Evolutionary conservation across 2,329 filamentous ascomycete genomes (phyloP).

Genomic region (Clonostachys sp.): DNA sequence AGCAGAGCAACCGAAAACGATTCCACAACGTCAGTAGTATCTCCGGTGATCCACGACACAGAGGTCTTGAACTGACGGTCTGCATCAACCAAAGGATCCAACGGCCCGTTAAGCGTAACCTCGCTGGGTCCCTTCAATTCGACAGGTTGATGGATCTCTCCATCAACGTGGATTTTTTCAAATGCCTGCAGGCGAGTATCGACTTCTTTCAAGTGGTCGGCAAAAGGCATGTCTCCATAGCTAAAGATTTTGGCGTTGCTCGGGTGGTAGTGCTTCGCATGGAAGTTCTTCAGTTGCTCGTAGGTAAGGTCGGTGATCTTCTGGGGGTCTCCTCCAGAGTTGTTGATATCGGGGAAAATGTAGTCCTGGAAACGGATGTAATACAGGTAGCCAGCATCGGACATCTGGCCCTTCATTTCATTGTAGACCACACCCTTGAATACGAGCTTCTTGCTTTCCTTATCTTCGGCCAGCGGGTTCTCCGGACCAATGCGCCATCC

Average conservation of each 20-base stretch:
- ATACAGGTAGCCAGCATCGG: slow-evolving; percentile 91
- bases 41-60: slow-evolving; percentile 84
- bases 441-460: slow-evolving; percentile 65
- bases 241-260: slow-evolving; percentile 96
- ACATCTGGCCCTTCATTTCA: slow-evolving; percentile 99
- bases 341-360: slow-evolving; percentile 90
- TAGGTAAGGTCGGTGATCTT: slow-evolving; percentile 96
- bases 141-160: slow-evolving; percentile 72
- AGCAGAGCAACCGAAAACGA: slow-evolving; percentile 82
- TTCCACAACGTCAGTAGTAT: slow-evolving; percentile 78
- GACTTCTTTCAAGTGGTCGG: slow-evolving; percentile 75
- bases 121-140: slow-evolving; percentile 64
- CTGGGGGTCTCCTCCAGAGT: slow-evolving; percentile 92
- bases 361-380: slow-evolving; percentile 95
- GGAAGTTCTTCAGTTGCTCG: slow-evolving; percentile 82
- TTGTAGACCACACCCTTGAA: slow-evolving; percentile 99
- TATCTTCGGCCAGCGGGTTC: slow-evolving; percentile 61
- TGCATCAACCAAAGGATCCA: slow-evolving; percentile 80
- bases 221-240: slow-evolving; percentile 87
- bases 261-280: slow-evolving; percentile 90
- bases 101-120: slow-evolving; percentile 72
- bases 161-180: slow-evolving; percentile 63
- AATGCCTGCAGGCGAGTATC: slow-evolving; percentile 72
- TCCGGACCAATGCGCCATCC: slow-evolving; percentile 95
- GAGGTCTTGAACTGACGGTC: slow-evolving; percentile 93